Percentiles rank a stretch among this genome's conserved stretches.
These are phyloP conservation scores for Coleophoma eucalyptorum DNA, from an alignment of 2,329 filamentous ascomycete species.

Conservation along the genomic window DNA sequence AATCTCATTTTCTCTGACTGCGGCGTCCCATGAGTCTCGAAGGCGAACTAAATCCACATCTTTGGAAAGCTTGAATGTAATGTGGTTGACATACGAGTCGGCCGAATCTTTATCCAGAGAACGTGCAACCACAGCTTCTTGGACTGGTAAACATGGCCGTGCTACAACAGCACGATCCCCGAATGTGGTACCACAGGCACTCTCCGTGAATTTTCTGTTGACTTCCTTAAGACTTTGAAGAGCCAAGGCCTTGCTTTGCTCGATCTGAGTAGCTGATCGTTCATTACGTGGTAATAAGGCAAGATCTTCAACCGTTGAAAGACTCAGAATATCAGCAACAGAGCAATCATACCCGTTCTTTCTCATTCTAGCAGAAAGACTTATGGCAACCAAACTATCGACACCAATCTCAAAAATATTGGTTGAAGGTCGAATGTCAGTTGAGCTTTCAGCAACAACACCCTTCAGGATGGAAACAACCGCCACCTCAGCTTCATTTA, in stretches of 20 bases:
- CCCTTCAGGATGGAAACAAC: slow-evolving; percentile 20
- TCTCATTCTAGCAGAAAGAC: background rate
- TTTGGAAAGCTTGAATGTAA: slow-evolving; percentile 22
- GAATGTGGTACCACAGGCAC: background rate
- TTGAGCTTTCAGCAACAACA: slow-evolving; percentile 16
- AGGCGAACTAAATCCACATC: slow-evolving; percentile 15
- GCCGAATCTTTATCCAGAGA: slow-evolving; percentile 25
- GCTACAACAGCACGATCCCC: background rate
- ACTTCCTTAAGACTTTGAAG: background rate
- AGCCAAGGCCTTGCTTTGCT: background rate
- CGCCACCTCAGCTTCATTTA: slow-evolving; percentile 22
- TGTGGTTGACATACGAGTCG: slow-evolving; percentile 30
- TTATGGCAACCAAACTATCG: slow-evolving; percentile 26
- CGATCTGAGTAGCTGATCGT: background rate
- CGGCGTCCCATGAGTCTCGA: slow-evolving; percentile 20
- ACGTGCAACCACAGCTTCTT: slow-evolving; percentile 26
- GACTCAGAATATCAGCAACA: background rate
- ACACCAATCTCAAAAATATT: slow-evolving; percentile 33
- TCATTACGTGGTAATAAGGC: background rate
- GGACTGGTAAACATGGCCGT: background rate
- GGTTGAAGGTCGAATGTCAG: slow-evolving; percentile 17
- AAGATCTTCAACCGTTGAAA: background rate
- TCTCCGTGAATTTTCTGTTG: background rate
- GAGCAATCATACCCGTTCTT: background rate
- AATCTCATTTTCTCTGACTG: slow-evolving; percentile 23